Percentiles rank a stretch among this genome's conserved stretches.
Conservation (phyloP, 2,329 filamentous ascomycete genomes). For the Fusarium virguliforme region DNA sequence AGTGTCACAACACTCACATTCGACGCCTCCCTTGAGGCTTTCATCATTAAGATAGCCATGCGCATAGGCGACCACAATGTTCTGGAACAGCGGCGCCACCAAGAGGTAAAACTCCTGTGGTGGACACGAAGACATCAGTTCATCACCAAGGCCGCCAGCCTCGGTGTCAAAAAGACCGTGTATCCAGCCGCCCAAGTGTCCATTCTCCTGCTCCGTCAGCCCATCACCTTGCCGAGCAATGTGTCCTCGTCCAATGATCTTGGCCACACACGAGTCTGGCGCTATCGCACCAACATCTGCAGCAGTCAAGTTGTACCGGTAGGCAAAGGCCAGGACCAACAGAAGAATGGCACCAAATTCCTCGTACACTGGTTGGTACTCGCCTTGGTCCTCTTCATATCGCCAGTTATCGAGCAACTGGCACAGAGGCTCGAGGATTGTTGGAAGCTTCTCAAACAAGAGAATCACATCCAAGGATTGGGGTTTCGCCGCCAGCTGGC, state of each 20-base stretch:
- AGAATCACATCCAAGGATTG: conserved; percentile 82
- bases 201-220: conserved; percentile 75
- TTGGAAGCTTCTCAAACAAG: conserved; percentile 79
- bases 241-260: conserved; percentile 74
- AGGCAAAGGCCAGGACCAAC: conserved; percentile 80
- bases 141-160: conserved; percentile 81
- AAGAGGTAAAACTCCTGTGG: conserved; percentile 88
- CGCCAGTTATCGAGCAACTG: conserved; percentile 84
- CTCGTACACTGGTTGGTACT: conserved; percentile 89
- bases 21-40: conserved; percentile 80
- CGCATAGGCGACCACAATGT: conserved; percentile 80
- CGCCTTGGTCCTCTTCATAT: conserved; percentile 86
- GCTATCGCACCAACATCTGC: conserved; percentile 75
- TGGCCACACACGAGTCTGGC: conserved; percentile 77
- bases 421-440: conserved; percentile 82
- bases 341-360: conserved; percentile 86
- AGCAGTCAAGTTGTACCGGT: conserved; percentile 78
- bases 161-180: conserved; percentile 83
- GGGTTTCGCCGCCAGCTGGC: conserved; percentile 80
- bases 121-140: conserved; percentile 85
- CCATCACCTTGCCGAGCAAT: conserved; percentile 72
- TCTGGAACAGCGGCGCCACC: conserved; percentile 82
- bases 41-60: conserved; percentile 77
- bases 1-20: conserved; percentile 69
- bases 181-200: conserved; percentile 81